A percentile compares a stretch with the other conserved stretches of the same genome.
Conservation (phyloP, 31 red algal species). For the Pterothamnion heteromorphum region DNA sequence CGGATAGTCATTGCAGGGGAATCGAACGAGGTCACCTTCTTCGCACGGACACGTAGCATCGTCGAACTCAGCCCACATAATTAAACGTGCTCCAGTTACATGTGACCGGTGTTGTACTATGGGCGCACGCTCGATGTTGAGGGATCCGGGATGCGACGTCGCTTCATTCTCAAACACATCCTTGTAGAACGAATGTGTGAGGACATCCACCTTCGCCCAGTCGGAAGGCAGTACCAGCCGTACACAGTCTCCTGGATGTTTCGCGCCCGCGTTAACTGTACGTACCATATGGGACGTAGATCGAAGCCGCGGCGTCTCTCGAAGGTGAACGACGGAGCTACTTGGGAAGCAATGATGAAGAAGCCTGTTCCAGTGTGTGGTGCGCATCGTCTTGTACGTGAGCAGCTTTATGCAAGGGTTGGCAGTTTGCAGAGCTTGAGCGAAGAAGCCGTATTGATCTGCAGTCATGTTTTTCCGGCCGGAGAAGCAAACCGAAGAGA, state of each 20-base stretch:
- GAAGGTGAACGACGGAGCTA: not conserved
- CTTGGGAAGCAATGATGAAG: not conserved
- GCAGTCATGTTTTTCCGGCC: not conserved
- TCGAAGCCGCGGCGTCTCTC: not conserved
- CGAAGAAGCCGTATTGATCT: not conserved
- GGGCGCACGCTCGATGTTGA: conserved; percentile 11
- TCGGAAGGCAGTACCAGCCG: conserved; percentile 21
- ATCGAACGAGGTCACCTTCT: not conserved
- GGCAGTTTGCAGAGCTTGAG: not conserved
- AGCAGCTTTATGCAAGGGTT: not conserved
- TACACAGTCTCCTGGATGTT: not conserved
- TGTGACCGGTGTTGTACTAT: not conserved
- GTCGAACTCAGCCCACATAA: not conserved
- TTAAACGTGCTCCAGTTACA: not conserved
- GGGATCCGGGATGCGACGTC: not conserved
- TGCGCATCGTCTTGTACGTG: not conserved
- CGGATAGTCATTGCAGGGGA: not conserved
- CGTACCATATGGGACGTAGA: not conserved
- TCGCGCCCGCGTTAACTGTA: not conserved
- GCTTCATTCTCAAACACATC: conserved; percentile 5
- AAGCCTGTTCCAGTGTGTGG: not conserved
- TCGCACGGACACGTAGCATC: not conserved
- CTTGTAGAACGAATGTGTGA: not conserved
- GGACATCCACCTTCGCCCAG: conserved; percentile 1
- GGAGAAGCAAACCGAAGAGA: too few relatives aligned